Evolutionary conservation across 2,329 filamentous ascomycete species (phyloP), one percentile per base, ranked within the genome.

Genomic region (Leptographium flavum): DNA sequence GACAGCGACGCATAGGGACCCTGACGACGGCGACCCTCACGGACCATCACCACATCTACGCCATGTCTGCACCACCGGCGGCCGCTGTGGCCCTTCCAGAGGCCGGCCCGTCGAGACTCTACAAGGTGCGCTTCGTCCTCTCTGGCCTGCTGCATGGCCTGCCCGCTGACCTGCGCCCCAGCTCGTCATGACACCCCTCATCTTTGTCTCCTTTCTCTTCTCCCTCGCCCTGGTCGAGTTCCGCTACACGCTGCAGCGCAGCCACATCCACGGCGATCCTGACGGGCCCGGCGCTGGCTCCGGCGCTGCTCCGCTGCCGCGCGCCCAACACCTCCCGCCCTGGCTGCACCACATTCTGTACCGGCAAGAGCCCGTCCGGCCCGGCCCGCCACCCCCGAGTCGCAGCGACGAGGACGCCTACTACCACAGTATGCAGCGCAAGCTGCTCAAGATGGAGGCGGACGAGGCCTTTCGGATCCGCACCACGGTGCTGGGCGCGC

Each of bases 141-240:
- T 28, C 8, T 21, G 5, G 22, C n/a, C 11, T 11, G 11, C 22
- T 27, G 39, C 9, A 40, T 5, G 5, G 15, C 6, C 31, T 13
- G 5, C 5, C 27, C 9, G 27, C 41, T 23, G 10, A 19, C 22
- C 21, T 39, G 4, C 11, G 7, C 15, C 15, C 13, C 33, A 72
- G 68, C 45, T 66, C 19, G 52, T 83, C 52, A 66, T 81, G 61
- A 80, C 77, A 0, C 79, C 81, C 8, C 52, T 83, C 49, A 68
- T 76, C 51, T 74, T 83, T 57, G 64, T 76, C 42, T 72, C 76
- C 21, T 83, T 83, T 60, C 58, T 85, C 36, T 39, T 83, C 51
- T 83, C 79, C 2, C 71, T 84, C 39, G 68, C 71, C 56, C 59
- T 81, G 43, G 69, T 83, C 37, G 79, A 83, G 62, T 63, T 70